Conservation (phyloP, 805 yeast genomes). For the Yamadazyma paraphyllophila region DNA sequence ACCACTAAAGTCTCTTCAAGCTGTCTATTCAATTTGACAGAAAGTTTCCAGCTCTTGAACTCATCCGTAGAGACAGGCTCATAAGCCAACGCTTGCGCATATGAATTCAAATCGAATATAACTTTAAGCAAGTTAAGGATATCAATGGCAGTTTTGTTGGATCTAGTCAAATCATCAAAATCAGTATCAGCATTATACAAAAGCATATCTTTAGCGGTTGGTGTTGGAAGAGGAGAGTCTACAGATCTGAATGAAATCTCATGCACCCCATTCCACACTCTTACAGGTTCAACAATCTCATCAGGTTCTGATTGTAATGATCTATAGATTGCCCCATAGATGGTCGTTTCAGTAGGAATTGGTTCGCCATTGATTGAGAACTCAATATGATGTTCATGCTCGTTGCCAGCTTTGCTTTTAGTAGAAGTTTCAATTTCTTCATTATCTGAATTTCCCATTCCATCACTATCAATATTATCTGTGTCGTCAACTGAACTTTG, state of each 20-base stretch:
- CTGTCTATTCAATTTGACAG: slow-evolving; percentile 84
- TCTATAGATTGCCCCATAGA: slow-evolving; percentile 71
- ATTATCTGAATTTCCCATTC: slow-evolving; percentile 6
- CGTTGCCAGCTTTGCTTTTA: slow-evolving; percentile 3
- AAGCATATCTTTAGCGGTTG: slow-evolving; percentile 4
- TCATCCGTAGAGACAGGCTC: slow-evolving; percentile 11
- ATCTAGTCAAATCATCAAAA: slow-evolving; percentile 21
- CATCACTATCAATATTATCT: not conserved
- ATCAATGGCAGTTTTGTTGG: slow-evolving; percentile 30
- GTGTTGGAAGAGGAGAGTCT: slow-evolving; percentile 8
- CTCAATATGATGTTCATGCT: slow-evolving; percentile 36
- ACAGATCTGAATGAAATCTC: slow-evolving; percentile 9
- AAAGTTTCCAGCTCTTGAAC: slow-evolving; percentile 75
- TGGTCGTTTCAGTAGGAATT: slow-evolving; percentile 64
- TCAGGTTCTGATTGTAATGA: slow-evolving; percentile 40
- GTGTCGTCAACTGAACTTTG: not conserved
- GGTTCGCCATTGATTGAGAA: slow-evolving; percentile 57
- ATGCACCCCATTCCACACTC: slow-evolving; percentile 61
- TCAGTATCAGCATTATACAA: slow-evolving; percentile 12
- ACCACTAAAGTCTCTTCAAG: slow-evolving; percentile 86
- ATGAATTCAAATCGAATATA: slow-evolving; percentile 40
- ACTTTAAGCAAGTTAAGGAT: slow-evolving; percentile 50
- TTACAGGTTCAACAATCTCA: slow-evolving; percentile 43
- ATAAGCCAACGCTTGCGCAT: slow-evolving; percentile 9
- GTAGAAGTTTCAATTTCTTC: not conserved